Evolutionary conservation across 2,329 filamentous ascomycete species (phyloP).

Genomic region (Penicillium sclerotigenum): DNA sequence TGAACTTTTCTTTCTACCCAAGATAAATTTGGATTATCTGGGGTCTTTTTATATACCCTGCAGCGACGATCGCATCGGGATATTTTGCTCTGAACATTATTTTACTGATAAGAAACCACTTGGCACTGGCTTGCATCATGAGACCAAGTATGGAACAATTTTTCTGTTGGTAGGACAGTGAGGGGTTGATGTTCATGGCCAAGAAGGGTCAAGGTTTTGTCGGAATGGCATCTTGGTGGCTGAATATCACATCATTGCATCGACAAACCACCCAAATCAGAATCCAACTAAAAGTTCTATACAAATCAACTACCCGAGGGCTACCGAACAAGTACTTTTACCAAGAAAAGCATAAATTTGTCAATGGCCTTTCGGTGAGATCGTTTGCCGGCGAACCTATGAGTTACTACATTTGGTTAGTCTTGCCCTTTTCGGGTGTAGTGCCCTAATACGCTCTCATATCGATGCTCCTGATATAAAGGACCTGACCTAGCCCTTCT

Average conservation of each 20-base stretch:
- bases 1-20: background rate
- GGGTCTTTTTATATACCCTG: background rate
- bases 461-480: too few species aligned
- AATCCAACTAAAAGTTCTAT: background rate
- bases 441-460: too few species aligned
- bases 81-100: background rate
- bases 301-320: background rate
- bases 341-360: background rate
- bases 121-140: conserved; percentile 8
- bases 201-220: background rate
- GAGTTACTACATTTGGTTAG: too few species aligned
- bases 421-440: too few species aligned
- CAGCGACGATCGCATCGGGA: background rate
- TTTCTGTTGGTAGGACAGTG: background rate
- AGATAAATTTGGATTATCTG: background rate
- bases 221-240: conserved; percentile 7
- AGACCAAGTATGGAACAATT: conserved; percentile 8
- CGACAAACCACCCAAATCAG: background rate
- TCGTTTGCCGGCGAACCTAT: too few species aligned
- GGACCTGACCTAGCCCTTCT: too few species aligned
- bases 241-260: conserved; percentile 5
- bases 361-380: background rate
- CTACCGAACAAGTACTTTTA: background rate
- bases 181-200: background rate
- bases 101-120: background rate